Conservation (phyloP, 2,329 filamentous ascomycete genomes). For the Penicillium sclerotiorum region DNA sequence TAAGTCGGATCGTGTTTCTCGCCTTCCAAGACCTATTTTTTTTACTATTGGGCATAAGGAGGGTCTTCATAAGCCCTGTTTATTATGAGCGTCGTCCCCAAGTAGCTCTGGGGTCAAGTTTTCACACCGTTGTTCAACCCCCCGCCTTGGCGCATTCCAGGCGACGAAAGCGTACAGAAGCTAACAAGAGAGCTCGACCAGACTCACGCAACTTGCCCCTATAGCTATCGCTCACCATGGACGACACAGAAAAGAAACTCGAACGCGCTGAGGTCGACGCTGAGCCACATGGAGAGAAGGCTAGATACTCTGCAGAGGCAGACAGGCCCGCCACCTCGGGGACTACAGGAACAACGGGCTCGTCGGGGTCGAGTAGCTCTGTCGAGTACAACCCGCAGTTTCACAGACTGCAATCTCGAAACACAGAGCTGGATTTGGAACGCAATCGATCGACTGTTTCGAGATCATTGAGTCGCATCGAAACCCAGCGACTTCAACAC, state of each 20-base stretch:
- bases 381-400: conserved; percentile 31
- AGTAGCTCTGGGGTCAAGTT: neutral
- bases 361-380: conserved; percentile 28
- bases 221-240: conserved; percentile 11
- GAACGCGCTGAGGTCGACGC: conserved; percentile 16
- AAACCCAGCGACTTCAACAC: conserved; percentile 42
- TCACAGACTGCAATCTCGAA: conserved; percentile 32
- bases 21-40: conserved; percentile 10
- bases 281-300: conserved; percentile 12
- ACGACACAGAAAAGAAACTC: conserved; percentile 11
- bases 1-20: conserved; percentile 20
- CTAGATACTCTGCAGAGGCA: conserved; percentile 8
- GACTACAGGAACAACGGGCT: conserved; percentile 15
- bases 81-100: neutral
- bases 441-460: conserved; percentile 28
- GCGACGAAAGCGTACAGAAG: neutral
- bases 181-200: neutral
- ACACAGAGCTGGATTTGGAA: conserved; percentile 35
- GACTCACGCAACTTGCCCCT: neutral
- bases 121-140: neutral
- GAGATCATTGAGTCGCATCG: conserved; percentile 32
- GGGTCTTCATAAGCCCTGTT: neutral
- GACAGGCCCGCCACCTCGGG: too few species aligned
- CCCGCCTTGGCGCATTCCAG: neutral
- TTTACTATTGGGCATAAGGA: neutral